Conservation (phyloP, 2,329 filamentous ascomycete species). For the Ophiostoma ulmi region DNA sequence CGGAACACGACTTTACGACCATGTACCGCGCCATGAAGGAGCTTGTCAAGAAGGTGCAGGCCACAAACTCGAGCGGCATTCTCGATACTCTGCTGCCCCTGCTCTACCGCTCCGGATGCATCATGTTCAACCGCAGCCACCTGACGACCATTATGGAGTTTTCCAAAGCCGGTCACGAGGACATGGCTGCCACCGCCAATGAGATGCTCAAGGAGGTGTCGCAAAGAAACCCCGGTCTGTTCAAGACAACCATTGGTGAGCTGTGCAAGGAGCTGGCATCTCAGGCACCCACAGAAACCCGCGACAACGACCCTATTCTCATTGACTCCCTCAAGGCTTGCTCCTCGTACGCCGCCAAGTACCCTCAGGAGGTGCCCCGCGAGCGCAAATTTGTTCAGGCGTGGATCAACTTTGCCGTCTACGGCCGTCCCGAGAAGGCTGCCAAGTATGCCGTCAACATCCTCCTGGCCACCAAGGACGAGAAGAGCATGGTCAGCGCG, state of each 20-base stretch:
- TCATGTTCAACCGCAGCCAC: conserved; percentile 93
- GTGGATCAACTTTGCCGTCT: conserved; percentile 75
- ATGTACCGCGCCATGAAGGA: conserved; percentile 88
- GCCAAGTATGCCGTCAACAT: conserved; percentile 94
- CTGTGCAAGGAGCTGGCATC: conserved; percentile 81
- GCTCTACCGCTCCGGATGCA: conserved; percentile 73
- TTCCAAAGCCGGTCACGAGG: conserved; percentile 76
- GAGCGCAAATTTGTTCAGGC: conserved; percentile 77
- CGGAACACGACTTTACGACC: conserved; percentile 86
- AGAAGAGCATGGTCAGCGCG: conserved; percentile 75
- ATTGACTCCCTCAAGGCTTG: conserved; percentile 92
- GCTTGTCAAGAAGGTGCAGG: conserved; percentile 73
- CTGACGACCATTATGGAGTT: conserved; percentile 84
- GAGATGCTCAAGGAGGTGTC: conserved; percentile 91
- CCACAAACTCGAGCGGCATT: conserved; percentile 57
- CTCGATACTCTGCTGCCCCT: conserved; percentile 77
- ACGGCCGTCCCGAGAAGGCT: conserved; percentile 72
- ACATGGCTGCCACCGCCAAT: conserved; percentile 72
- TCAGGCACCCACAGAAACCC: conserved; percentile 66
- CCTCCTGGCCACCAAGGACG: conserved; percentile 66
- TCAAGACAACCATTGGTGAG: conserved; percentile 87
- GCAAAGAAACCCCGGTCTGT: conserved; percentile 77
- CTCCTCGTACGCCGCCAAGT: conserved; percentile 81
- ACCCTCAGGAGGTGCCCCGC: conserved; percentile 74
- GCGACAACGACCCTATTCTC: conserved; percentile 64